A percentile compares a stretch with the other conserved stretches of the same genome.
phyloP scores from a whole-genome alignment of 1,284 basidiomycete genomes.

The Trametes polyzona region DNA sequence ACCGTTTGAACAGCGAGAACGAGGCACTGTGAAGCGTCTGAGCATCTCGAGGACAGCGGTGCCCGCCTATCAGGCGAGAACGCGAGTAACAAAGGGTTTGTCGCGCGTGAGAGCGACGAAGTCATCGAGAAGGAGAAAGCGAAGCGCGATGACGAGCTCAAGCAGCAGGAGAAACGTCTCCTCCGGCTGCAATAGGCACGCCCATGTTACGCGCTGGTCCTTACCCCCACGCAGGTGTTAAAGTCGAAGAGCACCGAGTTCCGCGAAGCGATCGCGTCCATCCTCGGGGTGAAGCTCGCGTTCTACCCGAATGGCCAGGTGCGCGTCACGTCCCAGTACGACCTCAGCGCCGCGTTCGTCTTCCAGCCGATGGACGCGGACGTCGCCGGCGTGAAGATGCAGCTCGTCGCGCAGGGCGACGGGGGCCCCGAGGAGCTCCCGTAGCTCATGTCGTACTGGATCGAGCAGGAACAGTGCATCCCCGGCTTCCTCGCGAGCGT shows the following conservation, averaged over 20 bases:
- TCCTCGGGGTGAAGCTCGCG: constrained; percentile 84
- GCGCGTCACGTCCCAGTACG: constrained; percentile 81
- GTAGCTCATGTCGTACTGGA: constrained; percentile 73
- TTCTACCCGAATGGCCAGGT: constrained; percentile 87
- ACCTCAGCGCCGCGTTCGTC: constrained; percentile 70
- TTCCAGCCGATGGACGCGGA: constrained; percentile 56
- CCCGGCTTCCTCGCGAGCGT: constrained; percentile 78
- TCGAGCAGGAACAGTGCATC: constrained; percentile 71
- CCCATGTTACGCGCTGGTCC: background rate
- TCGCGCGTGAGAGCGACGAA: constrained; percentile 74
- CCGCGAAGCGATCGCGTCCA: constrained; percentile 76
- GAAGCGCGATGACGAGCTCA: constrained; percentile 60
- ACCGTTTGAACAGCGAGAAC: constrained; percentile 77
- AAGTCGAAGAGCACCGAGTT: constrained; percentile 80
- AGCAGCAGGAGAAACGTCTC: constrained; percentile 77
- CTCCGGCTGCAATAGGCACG: constrained; percentile 71
- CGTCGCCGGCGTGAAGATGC: constrained; percentile 58
- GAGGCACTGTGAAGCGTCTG: constrained; percentile 63
- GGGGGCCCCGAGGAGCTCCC: constrained; percentile 70
- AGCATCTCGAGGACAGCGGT: constrained; percentile 53
- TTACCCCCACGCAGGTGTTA: constrained; percentile 55
- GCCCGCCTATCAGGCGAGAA: constrained; percentile 22
- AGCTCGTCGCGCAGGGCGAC: constrained; percentile 70
- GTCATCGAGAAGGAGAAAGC: constrained; percentile 63
- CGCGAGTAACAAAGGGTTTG: constrained; percentile 43